Conservation (phyloP, 225 moss, liverwort and hornwort species). For the Asterella californica region DNA sequence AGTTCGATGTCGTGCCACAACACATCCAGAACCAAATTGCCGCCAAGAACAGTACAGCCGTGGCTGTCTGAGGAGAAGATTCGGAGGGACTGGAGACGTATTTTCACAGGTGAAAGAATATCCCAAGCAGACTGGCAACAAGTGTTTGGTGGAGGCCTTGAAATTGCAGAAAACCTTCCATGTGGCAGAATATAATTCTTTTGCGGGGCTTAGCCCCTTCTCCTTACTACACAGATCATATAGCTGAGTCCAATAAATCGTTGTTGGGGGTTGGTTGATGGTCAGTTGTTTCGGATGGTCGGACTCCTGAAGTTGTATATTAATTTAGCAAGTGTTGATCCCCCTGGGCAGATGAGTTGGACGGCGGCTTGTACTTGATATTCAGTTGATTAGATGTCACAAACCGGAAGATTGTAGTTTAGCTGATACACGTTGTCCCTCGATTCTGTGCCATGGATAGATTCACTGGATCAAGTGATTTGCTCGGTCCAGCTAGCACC, state of each 20-base stretch:
- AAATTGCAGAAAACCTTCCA: neutral
- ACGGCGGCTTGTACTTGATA: neutral
- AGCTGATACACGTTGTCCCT: neutral
- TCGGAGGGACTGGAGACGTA: neutral
- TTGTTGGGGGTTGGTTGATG: neutral
- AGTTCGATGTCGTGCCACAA: slow-evolving; percentile 91
- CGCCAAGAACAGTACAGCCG: slow-evolving; percentile 52
- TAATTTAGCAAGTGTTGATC: slow-evolving; percentile 4
- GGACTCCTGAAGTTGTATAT: slow-evolving; percentile 10
- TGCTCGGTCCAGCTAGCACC: neutral
- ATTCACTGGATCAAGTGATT: neutral
- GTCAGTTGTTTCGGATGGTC: neutral
- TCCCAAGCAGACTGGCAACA: neutral
- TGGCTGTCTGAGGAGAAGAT: slow-evolving; percentile 47
- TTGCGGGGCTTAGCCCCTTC: slow-evolving; percentile 7
- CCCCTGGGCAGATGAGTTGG: neutral
- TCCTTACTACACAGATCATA: neutral
- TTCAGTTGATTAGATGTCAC: slow-evolving; percentile 1
- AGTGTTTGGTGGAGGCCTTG: neutral
- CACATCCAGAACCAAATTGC: slow-evolving; percentile 74
- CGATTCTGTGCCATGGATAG: slow-evolving; percentile 2
- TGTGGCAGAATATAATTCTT: slow-evolving; percentile 7
- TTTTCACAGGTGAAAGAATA: neutral
- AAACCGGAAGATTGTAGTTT: neutral
- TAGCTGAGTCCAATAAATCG: neutral